Conservation (phyloP, 768 basidiomycete genomes). For the Pluteus cervinus region DNA sequence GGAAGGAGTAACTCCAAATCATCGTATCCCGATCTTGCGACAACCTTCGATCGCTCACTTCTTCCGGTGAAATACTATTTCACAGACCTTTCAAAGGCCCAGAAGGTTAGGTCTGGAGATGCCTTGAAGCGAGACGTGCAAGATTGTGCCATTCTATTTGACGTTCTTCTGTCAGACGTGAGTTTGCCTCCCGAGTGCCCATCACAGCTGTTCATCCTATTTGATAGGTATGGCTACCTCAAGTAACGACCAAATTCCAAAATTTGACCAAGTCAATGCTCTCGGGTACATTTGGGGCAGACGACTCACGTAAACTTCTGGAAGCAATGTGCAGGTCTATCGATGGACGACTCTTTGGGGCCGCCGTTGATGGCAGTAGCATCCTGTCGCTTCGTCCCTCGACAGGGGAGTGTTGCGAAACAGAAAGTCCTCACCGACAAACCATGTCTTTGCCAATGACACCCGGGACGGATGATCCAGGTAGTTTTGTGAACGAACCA, state of each 20-base stretch:
- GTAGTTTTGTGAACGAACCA: too few relatives aligned
- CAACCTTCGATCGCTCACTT: constrained; percentile 25
- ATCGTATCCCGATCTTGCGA: constrained; percentile 5
- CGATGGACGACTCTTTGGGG: constrained; percentile 34
- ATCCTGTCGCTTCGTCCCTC: too few relatives aligned
- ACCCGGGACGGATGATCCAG: too few relatives aligned
- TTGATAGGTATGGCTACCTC: constrained; percentile 28
- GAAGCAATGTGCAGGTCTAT: constrained; percentile 42
- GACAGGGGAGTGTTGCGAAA: too few relatives aligned
- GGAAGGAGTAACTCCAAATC: constrained; percentile 6
- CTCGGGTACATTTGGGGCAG: constrained; percentile 39
- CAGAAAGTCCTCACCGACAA: too few relatives aligned
- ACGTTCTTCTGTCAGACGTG: constrained; percentile 28
- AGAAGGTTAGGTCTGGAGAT: background rate
- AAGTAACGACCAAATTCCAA: constrained; percentile 32
- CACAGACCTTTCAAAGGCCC: constrained; percentile 19
- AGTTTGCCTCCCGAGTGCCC: constrained; percentile 8
- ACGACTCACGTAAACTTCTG: constrained; percentile 42
- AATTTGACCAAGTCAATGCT: constrained; percentile 43
- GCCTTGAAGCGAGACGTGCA: constrained; percentile 25
- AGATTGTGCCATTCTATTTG: constrained; percentile 34
- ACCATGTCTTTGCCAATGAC: too few relatives aligned
- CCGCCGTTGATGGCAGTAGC: constrained; percentile 5
- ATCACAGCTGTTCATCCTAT: background rate
- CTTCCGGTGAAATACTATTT: constrained; percentile 36